Conservation (phyloP, 2,329 filamentous ascomycete genomes). For the Pyrenochaeta sp. region DNA sequence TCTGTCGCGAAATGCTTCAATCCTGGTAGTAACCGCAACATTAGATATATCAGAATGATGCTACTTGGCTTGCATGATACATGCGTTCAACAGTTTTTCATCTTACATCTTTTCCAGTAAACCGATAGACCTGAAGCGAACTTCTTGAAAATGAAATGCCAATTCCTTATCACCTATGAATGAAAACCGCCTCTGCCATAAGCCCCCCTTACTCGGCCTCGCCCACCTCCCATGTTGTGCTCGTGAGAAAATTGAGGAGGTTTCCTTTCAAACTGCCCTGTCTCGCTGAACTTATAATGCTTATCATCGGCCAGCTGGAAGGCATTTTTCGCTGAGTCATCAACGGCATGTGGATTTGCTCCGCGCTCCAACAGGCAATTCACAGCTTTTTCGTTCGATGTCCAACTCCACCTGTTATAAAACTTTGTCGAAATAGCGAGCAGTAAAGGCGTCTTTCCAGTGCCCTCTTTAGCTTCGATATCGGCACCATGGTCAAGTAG, state of each 20-base stretch:
- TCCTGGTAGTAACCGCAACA: too few relatives aligned
- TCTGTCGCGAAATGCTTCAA: too few relatives aligned
- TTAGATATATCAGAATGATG: too few relatives aligned
- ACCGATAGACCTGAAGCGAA: not conserved
- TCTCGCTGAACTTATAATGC: constrained; percentile 1
- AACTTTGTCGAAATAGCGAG: constrained; percentile 5
- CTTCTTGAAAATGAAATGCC: not conserved
- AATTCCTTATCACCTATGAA: constrained; percentile 1
- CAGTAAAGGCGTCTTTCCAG: constrained; percentile 7
- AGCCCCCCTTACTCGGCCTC: constrained; percentile 1
- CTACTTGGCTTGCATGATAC: too few relatives aligned
- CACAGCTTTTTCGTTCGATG: not conserved
- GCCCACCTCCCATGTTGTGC: constrained; percentile 1
- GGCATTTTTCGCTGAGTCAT: constrained; percentile 5
- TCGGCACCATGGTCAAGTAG: constrained; percentile 8
- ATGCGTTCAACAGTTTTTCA: too few relatives aligned
- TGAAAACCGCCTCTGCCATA: not conserved
- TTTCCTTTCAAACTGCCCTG: constrained; percentile 4
- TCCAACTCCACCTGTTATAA: not conserved
- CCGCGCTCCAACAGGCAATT: constrained; percentile 5
- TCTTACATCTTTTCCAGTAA: too few relatives aligned
- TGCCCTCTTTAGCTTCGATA: constrained; percentile 9
- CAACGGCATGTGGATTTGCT: constrained; percentile 2
- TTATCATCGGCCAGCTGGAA: constrained; percentile 4
- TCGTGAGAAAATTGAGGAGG: not conserved